Conservation (phyloP, 208 protist genomes). For the Crithidia bombi region DNA sequence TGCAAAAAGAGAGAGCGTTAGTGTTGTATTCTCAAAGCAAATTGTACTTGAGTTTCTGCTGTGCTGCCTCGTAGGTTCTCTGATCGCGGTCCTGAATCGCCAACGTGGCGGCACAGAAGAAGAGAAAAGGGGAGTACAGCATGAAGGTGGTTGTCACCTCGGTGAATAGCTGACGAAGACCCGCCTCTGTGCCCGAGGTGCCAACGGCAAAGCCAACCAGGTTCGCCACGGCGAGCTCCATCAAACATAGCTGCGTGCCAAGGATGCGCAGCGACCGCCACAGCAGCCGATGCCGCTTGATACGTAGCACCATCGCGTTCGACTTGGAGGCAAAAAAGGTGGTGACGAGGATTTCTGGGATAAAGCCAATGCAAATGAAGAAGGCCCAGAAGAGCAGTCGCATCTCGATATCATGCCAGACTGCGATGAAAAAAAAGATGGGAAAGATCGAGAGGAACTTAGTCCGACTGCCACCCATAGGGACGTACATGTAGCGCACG, state of each 20-base stretch:
- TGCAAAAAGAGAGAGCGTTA: not conserved
- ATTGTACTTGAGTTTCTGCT: conserved; percentile 43
- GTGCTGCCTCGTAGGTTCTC: conserved; percentile 43
- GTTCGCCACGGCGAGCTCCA: conserved; percentile 66
- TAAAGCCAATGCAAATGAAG: conserved; percentile 68
- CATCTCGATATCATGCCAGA: conserved; percentile 93
- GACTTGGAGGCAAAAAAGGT: conserved; percentile 41
- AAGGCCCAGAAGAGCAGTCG: conserved; percentile 70
- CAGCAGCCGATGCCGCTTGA: conserved; percentile 32
- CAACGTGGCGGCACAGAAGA: conserved; percentile 54
- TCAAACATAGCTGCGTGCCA: conserved; percentile 44
- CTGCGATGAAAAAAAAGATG: conserved; percentile 93
- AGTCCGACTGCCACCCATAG: conserved; percentile 74
- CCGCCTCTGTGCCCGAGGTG: conserved; percentile 19
- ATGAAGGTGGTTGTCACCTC: conserved; percentile 27
- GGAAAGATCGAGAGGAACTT: conserved; percentile 76
- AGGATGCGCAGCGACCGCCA: conserved; percentile 55
- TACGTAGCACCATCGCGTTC: conserved; percentile 22
- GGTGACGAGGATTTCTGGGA: conserved; percentile 72
- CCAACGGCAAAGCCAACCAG: conserved; percentile 73
- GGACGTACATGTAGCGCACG: conserved; percentile 95
- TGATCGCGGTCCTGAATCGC: conserved; percentile 66
- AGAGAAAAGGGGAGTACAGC: conserved; percentile 34
- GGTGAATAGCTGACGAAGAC: conserved; percentile 22
- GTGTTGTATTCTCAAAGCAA: conserved; percentile 7